A percentile compares a stretch with the other conserved stretches of the same genome.
Evolutionary conservation across 148 eudicot species (phyloP).

Genomic region (Cornus kousa): DNA sequence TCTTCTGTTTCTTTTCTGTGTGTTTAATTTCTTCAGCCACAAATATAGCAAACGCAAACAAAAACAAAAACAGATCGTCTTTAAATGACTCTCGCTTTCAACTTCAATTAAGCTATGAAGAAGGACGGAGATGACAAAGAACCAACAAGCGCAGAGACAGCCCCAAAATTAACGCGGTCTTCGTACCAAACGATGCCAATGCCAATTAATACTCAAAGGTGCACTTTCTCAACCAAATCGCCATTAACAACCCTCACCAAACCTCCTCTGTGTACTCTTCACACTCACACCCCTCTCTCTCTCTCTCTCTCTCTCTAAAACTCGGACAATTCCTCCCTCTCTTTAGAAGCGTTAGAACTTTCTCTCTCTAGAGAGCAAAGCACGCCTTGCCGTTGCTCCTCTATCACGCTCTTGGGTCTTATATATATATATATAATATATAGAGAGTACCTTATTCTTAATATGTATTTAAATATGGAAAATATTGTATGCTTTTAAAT

Average conservation of each 20-base stretch:
- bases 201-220: background rate
- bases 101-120: background rate
- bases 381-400: constrained; percentile 14
- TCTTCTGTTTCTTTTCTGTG: no score
- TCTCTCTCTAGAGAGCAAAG: constrained; percentile 12
- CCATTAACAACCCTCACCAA: constrained; percentile 5
- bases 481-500: background rate
- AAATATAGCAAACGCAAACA: background rate
- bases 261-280: background rate
- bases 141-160: background rate
- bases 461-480: background rate
- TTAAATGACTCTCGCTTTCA: background rate
- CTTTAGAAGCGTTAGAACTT: constrained; percentile 5
- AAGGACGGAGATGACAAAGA: background rate
- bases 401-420: constrained; percentile 1
- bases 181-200: background rate
- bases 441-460: background rate
- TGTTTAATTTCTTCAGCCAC: background rate
- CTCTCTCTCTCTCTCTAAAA: constrained; percentile 9
- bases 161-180: background rate
- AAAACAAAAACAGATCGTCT: background rate
- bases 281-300: background rate
- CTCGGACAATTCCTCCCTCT: constrained; percentile 4
- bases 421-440: constrained; percentile 10
- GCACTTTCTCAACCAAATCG: constrained; percentile 8